These are phyloP conservation scores for Lentinula aciculospora DNA, from an alignment of 768 basidiomycete genomes.

Conservation along the genomic window DNA sequence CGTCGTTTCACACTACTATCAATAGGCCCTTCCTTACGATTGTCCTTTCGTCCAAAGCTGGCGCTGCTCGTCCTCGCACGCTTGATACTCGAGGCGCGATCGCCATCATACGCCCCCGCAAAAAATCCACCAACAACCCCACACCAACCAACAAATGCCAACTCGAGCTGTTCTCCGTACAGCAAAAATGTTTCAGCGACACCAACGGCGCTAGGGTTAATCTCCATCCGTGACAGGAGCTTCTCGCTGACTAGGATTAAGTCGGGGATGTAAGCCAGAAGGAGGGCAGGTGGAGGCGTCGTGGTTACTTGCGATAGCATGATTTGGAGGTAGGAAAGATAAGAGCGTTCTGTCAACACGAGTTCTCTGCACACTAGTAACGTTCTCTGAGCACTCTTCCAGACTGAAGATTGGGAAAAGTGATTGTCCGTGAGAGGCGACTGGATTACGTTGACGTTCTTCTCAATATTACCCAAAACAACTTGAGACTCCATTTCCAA, in stretches of 20 bases:
- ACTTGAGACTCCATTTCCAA: not conserved
- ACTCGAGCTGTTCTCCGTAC: conserved; percentile 45
- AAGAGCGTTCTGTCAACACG: conserved; percentile 3
- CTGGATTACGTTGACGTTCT: not conserved
- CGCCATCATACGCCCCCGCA: conserved; percentile 11
- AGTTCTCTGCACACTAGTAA: conserved; percentile 3
- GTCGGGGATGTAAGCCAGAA: conserved; percentile 45
- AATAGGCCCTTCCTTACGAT: not conserved
- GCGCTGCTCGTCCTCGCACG: not conserved
- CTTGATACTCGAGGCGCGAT: not conserved
- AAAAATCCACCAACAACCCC: conserved; percentile 48
- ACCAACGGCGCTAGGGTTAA: conserved; percentile 61
- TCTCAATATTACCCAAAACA: not conserved
- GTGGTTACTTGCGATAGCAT: conserved; percentile 21
- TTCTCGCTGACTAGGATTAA: conserved; percentile 46
- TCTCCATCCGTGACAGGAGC: conserved; percentile 43
- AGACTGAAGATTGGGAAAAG: not conserved
- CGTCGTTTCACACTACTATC: not conserved
- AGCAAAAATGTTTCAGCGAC: conserved; percentile 56
- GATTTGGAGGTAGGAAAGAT: not conserved
- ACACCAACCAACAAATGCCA: conserved; percentile 57
- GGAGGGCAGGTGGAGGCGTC: conserved; percentile 43
- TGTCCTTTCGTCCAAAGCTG: not conserved
- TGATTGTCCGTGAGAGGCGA: not conserved
- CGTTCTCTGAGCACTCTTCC: conserved; percentile 1